Conservation (phyloP, 106 monocot species). For the Gastrodia elata region DNA sequence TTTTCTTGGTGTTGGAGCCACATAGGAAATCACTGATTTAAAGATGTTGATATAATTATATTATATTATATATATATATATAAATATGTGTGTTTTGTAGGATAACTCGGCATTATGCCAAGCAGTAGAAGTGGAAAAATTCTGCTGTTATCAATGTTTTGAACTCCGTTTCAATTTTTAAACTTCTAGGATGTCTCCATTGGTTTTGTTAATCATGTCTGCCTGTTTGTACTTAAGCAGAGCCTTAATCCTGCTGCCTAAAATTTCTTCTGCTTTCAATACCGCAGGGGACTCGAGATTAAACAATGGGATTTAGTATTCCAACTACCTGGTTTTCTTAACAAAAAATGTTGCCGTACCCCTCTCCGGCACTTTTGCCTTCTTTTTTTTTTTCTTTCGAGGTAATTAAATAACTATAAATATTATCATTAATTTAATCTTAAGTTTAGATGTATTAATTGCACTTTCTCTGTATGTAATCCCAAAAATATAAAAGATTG, state of each 20-base stretch:
- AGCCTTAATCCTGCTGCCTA: not conserved
- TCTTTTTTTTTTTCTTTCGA: no score
- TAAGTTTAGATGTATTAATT: no score
- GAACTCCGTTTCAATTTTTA: not conserved
- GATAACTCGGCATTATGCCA: not conserved
- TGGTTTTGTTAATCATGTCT: not conserved
- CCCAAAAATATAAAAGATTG: no score
- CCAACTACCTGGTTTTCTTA: not conserved
- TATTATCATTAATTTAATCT: no score
- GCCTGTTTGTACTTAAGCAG: not conserved
- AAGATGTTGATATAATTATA: not conserved
- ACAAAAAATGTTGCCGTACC: no score
- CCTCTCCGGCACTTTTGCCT: no score
- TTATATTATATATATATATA: not conserved
- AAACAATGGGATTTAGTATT: not conserved
- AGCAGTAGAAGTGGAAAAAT: no score
- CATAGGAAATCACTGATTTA: constrained; percentile 5
- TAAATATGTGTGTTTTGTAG: not conserved
- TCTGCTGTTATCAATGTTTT: not conserved
- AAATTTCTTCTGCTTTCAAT: not conserved
- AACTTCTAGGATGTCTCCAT: not conserved
- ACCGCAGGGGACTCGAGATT: not conserved
- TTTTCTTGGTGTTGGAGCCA: constrained; percentile 71
- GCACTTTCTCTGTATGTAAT: no score
- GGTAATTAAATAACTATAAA: no score